phyloP scores from a whole-genome alignment of 1,284 basidiomycete species.

The Leucoagaricus sp. region DNA sequence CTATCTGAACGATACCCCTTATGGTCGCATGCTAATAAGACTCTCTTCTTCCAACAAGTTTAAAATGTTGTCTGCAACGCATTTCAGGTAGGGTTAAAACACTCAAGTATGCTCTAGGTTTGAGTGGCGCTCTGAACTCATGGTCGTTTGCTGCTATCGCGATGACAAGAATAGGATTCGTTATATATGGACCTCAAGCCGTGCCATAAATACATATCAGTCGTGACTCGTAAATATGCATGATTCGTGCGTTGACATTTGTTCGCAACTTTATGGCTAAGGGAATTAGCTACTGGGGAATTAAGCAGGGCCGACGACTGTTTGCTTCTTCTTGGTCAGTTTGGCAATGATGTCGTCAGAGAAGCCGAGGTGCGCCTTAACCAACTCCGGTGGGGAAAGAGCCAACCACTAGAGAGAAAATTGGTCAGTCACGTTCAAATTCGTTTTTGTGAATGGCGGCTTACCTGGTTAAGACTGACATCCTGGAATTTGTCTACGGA shows the following conservation, averaged over 20 bases:
- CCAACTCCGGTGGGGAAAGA: constrained; percentile 59
- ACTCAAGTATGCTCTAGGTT: background rate
- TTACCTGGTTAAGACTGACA: constrained; percentile 60
- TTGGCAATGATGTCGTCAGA: constrained; percentile 51
- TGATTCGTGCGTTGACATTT: background rate
- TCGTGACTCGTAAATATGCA: background rate
- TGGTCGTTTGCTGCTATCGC: background rate
- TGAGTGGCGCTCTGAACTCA: background rate
- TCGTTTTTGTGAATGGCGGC: constrained; percentile 2
- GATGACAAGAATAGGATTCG: constrained; percentile 5
- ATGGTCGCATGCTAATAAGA: too few species aligned
- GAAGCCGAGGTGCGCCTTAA: constrained; percentile 61
- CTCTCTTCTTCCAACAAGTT: too few species aligned
- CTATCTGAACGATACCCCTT: too few species aligned
- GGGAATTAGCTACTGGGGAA: background rate
- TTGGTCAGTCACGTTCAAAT: constrained; percentile 5
- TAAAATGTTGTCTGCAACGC: too few species aligned
- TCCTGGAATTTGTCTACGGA: constrained; percentile 57
- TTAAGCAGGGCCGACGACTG: constrained; percentile 42
- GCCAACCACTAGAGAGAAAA: constrained; percentile 58
- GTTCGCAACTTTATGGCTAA: background rate
- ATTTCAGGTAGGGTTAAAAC: too few species aligned
- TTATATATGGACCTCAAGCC: constrained; percentile 7
- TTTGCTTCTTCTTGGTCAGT: constrained; percentile 55
- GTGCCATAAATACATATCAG: constrained; percentile 3